Percentiles rank a stretch among this genome's conserved stretches.
These are phyloP conservation scores for Penicillium sp. DNA, from an alignment of 2,329 filamentous ascomycete species.

Conservation along the genomic window DNA sequence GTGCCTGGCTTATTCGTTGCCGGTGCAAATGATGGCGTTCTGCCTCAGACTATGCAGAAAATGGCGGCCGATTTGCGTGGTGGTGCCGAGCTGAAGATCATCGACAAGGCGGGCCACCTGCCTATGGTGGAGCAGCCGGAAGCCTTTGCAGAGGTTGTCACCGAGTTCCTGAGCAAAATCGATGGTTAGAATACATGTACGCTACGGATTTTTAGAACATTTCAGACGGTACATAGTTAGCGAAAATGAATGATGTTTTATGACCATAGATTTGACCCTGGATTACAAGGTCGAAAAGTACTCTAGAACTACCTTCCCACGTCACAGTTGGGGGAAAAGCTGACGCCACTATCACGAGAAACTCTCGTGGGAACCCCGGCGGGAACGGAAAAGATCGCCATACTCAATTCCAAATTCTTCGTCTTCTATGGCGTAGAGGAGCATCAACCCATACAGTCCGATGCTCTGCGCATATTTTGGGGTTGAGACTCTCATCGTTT, in stretches of 20 bases:
- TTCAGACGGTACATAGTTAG: conserved; percentile 8
- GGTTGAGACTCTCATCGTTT: background rate
- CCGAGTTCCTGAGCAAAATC: conserved; percentile 51
- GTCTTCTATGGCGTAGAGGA: no score
- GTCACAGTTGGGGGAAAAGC: no score
- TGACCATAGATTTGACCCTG: background rate
- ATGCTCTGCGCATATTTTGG: background rate
- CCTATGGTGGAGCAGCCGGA: conserved; percentile 77
- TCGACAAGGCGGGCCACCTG: conserved; percentile 72
- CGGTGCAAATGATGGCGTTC: conserved; percentile 68
- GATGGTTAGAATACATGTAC: conserved; percentile 13
- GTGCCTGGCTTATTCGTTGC: conserved; percentile 63
- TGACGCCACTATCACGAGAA: no score
- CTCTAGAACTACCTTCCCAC: no score
- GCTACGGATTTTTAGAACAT: background rate
- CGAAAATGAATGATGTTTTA: background rate
- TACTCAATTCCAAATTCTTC: no score
- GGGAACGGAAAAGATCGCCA: no score
- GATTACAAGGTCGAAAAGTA: background rate
- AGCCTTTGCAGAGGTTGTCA: conserved; percentile 64
- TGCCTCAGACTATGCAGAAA: conserved; percentile 76
- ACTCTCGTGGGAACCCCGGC: no score
- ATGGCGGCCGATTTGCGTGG: conserved; percentile 61
- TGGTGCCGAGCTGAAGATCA: conserved; percentile 60
- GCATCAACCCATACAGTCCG: no score